Base-by-base conservation (phyloP, 768 basidiomycete species). In the Serendipita vermifera region DNA sequence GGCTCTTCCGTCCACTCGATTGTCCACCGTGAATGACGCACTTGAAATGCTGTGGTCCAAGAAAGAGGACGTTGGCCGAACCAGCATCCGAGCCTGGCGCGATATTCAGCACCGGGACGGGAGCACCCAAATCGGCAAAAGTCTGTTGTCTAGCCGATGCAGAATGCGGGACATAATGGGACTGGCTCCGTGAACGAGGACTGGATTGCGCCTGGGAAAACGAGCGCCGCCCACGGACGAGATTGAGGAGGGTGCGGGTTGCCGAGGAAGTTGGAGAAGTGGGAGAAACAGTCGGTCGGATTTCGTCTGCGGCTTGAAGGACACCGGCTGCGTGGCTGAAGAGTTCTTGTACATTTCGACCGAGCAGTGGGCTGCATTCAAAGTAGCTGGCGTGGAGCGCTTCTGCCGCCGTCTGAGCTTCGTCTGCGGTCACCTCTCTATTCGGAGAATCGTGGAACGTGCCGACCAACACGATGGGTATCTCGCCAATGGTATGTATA, bases 1-100 rank as follows among this genome's bases (percentile, higher is more conserved):
- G 46, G 29, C 46, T 51, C 24, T 51, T 51, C 22, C 29, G 20
- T 4, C 46, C 46, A n/a, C 46, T 51, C 5, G 46, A 9, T n/a
- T 13, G 9, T 11, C 29, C 22, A 29, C 46, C 46, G 32, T 51
- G 46, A 11, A 51, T 26, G 27, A 51, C 46, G 17, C 46, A 51
- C 29, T 51, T 51, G 24, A 51, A 51, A n/a, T 51, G 46, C 29
- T 51, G 46, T 22, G 46, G 46, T 15, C 46, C 46, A 11, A 51
- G 46, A n/a, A 51, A n/a, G 29, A 51, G 1, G 9, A 51, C 9
- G 22, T 51, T 51, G 1, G 20, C 27, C 15, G 46, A 51, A 17
- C 22, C 9, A 29, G 46, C 20, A 1, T 51, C 46, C 1, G 46
- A 51, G 15, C 27, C 20, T 6, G 46, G 46, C 31, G 46, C 46